A percentile compares a stretch with the other conserved stretches of the same genome.
phyloP scores from a whole-genome alignment of 140 eudicot species.

The Stevia rebaudiana region DNA sequence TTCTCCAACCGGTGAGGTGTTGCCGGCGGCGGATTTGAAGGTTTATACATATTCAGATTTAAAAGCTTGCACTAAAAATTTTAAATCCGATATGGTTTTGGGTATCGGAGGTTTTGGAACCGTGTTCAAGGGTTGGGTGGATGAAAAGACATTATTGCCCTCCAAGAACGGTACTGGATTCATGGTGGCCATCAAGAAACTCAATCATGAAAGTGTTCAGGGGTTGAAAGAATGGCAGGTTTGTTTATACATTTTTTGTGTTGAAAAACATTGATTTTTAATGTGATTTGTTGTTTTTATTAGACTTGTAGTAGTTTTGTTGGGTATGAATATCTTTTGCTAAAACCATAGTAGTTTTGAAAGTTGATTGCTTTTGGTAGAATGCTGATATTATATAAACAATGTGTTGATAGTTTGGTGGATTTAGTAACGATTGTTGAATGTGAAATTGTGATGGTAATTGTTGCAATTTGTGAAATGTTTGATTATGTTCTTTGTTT shows the following conservation, averaged over 20 bases:
- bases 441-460: constrained; percentile 2
- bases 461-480: background rate
- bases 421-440: background rate
- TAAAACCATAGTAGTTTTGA: background rate
- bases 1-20: constrained; percentile 40
- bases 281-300: background rate
- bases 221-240: constrained; percentile 97
- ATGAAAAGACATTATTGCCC: constrained; percentile 53
- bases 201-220: constrained; percentile 62
- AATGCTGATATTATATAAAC: background rate
- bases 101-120: constrained; percentile 90
- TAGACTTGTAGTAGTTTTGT: too few species aligned
- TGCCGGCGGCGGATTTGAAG: constrained; percentile 61
- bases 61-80: constrained; percentile 58
- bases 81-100: constrained; percentile 60
- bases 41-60: constrained; percentile 53
- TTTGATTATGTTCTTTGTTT: constrained; percentile 1
- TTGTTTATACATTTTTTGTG: background rate
- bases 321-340: background rate
- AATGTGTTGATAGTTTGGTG: background rate
- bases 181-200: constrained; percentile 68
- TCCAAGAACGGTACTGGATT: constrained; percentile 45
- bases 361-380: background rate
- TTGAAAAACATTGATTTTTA: background rate
- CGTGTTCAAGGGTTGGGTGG: constrained; percentile 85